Conservation (phyloP, 192 early-diverging fungal species). For the Diversispora eburnea region DNA sequence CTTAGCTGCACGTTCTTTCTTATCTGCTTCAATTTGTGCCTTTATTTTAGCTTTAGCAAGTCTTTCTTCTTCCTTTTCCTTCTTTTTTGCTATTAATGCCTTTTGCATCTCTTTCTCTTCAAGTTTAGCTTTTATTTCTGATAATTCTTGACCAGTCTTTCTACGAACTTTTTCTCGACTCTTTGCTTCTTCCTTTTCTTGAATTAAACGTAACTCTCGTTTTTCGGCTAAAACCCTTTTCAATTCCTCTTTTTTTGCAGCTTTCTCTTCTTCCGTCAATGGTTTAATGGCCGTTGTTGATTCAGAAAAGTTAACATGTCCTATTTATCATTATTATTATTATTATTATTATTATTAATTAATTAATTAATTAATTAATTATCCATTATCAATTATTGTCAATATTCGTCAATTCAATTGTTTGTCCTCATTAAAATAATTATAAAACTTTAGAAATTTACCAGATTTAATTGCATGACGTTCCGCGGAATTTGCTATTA, state of each 20-base stretch:
- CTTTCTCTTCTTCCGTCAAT: slow-evolving; percentile 76
- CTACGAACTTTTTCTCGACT: slow-evolving; percentile 69
- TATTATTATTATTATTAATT: too few species aligned
- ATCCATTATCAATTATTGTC: too few species aligned
- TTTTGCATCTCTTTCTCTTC: slow-evolving; percentile 76
- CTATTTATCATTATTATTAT: not conserved
- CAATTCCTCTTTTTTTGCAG: slow-evolving; percentile 65
- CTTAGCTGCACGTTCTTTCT: slow-evolving; percentile 63
- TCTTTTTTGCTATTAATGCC: slow-evolving; percentile 60
- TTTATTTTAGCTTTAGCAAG: slow-evolving; percentile 72
- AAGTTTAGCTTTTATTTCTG: slow-evolving; percentile 61
- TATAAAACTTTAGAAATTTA: not conserved
- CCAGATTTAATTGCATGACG: slow-evolving; percentile 68
- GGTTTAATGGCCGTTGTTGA: slow-evolving; percentile 73
- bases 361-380: too few species aligned
- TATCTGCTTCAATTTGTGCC: slow-evolving; percentile 78
- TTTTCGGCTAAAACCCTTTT: slow-evolving; percentile 60
- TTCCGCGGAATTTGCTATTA: slow-evolving; percentile 63
- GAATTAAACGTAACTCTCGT: slow-evolving; percentile 55
- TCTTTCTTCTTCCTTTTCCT: slow-evolving; percentile 77
- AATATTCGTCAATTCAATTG: not conserved
- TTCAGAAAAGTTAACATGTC: slow-evolving; percentile 75
- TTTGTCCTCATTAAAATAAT: not conserved
- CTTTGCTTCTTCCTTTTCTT: slow-evolving; percentile 66
- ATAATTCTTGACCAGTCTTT: slow-evolving; percentile 70